Conservation (phyloP, 495 filamentous ascomycete species). For the Halenospora varia region DNA sequence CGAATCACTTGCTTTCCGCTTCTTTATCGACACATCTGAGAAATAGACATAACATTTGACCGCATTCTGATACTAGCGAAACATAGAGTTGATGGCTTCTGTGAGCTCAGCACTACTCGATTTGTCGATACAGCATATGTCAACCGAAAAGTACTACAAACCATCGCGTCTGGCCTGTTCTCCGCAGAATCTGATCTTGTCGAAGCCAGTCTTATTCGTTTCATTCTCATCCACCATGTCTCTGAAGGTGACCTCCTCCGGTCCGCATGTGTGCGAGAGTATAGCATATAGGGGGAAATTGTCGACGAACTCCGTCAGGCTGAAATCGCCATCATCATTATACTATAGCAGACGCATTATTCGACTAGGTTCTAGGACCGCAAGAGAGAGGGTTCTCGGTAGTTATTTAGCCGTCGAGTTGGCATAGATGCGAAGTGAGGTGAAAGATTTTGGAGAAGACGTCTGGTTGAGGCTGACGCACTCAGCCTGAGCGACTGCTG, state of each 20-base stretch:
- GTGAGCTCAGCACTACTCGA: conserved; percentile 26
- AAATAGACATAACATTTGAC: too few species aligned
- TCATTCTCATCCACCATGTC: conserved; percentile 16
- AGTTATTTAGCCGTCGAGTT: conserved; percentile 1
- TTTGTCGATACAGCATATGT: conserved; percentile 37
- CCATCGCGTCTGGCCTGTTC: conserved; percentile 11
- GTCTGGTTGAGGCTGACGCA: not conserved
- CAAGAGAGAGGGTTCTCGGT: conserved; percentile 4
- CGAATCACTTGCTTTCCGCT: not conserved
- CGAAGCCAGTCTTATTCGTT: conserved; percentile 15
- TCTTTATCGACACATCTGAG: conserved; percentile 6
- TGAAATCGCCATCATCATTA: conserved; percentile 12
- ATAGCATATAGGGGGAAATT: conserved; percentile 23
- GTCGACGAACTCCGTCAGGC: conserved; percentile 5
- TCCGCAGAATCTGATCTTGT: conserved; percentile 26
- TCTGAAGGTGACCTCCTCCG: conserved; percentile 26
- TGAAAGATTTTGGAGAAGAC: conserved; percentile 2
- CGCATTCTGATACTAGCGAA: too few species aligned
- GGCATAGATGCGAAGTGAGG: conserved; percentile 7
- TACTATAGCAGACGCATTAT: too few species aligned
- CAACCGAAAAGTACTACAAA: conserved; percentile 33
- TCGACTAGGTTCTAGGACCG: not conserved
- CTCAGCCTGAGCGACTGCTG: too few species aligned
- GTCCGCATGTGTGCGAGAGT: conserved; percentile 27
- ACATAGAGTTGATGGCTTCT: too few species aligned